Percentiles rank a stretch among this genome's conserved stretches.
Evolutionary conservation across 306 rosid genomes (phyloP).

Genomic region (Begonia peltatifolia): DNA sequence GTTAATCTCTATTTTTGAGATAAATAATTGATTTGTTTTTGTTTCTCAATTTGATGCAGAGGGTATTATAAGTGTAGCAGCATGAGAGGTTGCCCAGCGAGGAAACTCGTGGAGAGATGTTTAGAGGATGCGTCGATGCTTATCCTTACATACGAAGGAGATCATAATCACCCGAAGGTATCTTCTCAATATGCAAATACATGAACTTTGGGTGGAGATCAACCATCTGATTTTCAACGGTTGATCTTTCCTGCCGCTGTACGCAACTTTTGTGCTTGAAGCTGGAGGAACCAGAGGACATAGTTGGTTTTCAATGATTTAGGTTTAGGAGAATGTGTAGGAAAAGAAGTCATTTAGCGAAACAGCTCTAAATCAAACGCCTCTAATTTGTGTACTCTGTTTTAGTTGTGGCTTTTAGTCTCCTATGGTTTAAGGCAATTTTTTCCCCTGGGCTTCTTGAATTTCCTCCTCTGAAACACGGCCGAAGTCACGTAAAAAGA

Average conservation of each 20-base stretch:
- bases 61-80: constrained; percentile 99
- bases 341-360: too few relatives aligned
- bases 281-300: not conserved
- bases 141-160: constrained; percentile 90
- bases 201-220: constrained; percentile 13
- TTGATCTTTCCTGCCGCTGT: constrained; percentile 10
- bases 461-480: too few relatives aligned
- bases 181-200: constrained; percentile 69
- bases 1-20: too few relatives aligned
- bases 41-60: constrained; percentile 25
- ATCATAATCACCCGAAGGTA: constrained; percentile 79
- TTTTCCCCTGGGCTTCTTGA: too few relatives aligned
- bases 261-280: not conserved
- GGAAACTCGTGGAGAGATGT: constrained; percentile 97
- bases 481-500: too few relatives aligned
- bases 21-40: too few relatives aligned
- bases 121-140: constrained; percentile 95
- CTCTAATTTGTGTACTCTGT: too few relatives aligned
- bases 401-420: too few relatives aligned
- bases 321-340: too few relatives aligned
- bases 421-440: too few relatives aligned
- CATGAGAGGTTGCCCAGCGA: constrained; percentile 99
- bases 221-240: not conserved
- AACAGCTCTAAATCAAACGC: too few relatives aligned
- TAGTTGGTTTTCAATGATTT: too few relatives aligned